Conservation (phyloP, 2,329 filamentous ascomycete species). For the Claviceps sorghi region DNA sequence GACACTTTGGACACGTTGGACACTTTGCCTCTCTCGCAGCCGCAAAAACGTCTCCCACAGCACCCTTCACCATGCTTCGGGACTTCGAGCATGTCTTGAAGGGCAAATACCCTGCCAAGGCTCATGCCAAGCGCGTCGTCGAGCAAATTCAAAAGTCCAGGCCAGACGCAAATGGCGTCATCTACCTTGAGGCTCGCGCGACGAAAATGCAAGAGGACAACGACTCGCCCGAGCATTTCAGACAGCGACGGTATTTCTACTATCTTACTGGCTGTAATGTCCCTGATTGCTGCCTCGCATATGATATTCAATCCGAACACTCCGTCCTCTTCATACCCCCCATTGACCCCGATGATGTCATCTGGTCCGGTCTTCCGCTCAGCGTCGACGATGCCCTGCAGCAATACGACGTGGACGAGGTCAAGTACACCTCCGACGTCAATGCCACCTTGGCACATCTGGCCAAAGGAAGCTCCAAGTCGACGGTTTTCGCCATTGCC, state of each 20-base stretch:
- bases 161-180: slow-evolving; percentile 49
- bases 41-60: not conserved
- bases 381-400: slow-evolving; percentile 58
- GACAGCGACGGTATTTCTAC: slow-evolving; percentile 85
- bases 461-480: slow-evolving; percentile 21
- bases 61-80: slow-evolving; percentile 17
- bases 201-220: slow-evolving; percentile 78
- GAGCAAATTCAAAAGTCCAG: slow-evolving; percentile 57
- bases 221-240: slow-evolving; percentile 70
- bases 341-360: slow-evolving; percentile 72
- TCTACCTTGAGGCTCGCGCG: slow-evolving; percentile 80
- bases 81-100: slow-evolving; percentile 39
- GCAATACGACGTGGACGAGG: slow-evolving; percentile 69
- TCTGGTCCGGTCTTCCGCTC: slow-evolving; percentile 84
- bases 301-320: slow-evolving; percentile 59
- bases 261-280: slow-evolving; percentile 78
- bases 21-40: not conserved
- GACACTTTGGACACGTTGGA: not conserved
- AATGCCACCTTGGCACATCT: slow-evolving; percentile 53
- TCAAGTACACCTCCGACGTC: slow-evolving; percentile 57
- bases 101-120: slow-evolving; percentile 69
- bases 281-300: slow-evolving; percentile 65
- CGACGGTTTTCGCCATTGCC: slow-evolving; percentile 59
- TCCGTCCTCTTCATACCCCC: slow-evolving; percentile 86
- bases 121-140: slow-evolving; percentile 71